These are phyloP conservation scores for Amanita subjunquillea DNA, from an alignment of 768 basidiomycete genomes.

Conservation along the genomic window DNA sequence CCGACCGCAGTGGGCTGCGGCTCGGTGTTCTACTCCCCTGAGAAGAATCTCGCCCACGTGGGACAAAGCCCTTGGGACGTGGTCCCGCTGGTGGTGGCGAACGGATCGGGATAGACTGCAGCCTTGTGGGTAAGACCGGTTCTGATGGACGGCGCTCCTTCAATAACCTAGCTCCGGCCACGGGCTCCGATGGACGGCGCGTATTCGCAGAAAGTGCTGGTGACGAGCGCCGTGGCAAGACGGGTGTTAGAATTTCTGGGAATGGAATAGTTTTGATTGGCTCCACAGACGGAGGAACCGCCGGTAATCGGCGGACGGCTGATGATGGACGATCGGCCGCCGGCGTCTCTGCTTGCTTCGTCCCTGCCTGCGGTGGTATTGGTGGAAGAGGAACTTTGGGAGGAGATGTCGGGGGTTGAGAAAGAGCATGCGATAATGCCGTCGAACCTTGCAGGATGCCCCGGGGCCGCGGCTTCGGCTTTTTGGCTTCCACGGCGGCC, in stretches of 20 bases:
- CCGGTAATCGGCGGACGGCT: conserved; percentile 2
- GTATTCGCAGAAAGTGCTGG: neutral
- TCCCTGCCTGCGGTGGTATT: neutral
- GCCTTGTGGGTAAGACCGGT: neutral
- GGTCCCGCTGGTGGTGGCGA: conserved; percentile 4
- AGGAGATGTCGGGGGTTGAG: conserved; percentile 2
- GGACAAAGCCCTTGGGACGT: conserved; percentile 3
- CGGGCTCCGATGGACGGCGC: neutral
- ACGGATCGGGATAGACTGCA: neutral
- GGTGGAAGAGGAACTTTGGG: conserved; percentile 3
- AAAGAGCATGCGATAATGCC: neutral
- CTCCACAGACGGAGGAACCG: neutral
- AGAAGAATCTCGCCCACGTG: neutral
- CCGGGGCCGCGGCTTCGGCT: neutral
- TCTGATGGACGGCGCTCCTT: neutral
- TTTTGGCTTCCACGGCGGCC: neutral
- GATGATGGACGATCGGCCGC: neutral
- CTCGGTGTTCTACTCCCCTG: neutral
- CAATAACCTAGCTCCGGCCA: neutral
- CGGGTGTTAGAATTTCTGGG: neutral
- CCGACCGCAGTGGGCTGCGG: neutral
- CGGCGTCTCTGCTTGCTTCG: neutral
- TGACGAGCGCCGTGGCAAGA: neutral
- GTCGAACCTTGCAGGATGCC: neutral
- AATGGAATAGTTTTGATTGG: neutral